Evolutionary conservation across 768 basidiomycete species (phyloP).

Genomic region (Albatrellus ellisii): DNA sequence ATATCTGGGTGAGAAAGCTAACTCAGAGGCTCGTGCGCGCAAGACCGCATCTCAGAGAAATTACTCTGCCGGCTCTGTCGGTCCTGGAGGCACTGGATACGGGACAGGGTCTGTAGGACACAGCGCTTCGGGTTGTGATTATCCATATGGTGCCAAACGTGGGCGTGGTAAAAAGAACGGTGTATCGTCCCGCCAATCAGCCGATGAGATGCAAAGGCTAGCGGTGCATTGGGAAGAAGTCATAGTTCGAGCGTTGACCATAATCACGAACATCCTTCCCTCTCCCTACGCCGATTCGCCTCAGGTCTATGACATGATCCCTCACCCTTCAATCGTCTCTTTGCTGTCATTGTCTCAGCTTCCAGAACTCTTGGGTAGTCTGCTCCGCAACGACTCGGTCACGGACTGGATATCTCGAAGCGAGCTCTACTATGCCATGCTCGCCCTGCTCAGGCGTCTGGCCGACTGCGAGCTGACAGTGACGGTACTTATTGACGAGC

Average conservation of each 20-base stretch:
- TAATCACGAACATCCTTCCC: constrained; percentile 30
- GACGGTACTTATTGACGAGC: constrained; percentile 24
- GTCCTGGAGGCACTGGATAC: constrained; percentile 44
- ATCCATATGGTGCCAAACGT: not conserved
- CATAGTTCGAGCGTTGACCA: constrained; percentile 25
- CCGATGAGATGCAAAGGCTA: no score
- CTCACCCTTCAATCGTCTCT: constrained; percentile 30
- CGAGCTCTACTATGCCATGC: constrained; percentile 34
- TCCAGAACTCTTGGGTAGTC: constrained; percentile 28
- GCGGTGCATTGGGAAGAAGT: constrained; percentile 26
- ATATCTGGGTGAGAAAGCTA: constrained; percentile 28
- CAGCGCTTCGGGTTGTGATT: not conserved
- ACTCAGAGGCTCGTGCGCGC: constrained; percentile 25
- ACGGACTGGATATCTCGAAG: constrained; percentile 37
- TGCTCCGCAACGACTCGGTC: constrained; percentile 44
- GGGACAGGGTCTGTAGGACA: constrained; percentile 18
- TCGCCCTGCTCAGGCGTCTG: constrained; percentile 32
- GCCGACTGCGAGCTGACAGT: constrained; percentile 39
- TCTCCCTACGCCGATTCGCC: constrained; percentile 30
- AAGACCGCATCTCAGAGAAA: constrained; percentile 17
- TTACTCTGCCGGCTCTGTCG: constrained; percentile 21
- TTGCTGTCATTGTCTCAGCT: constrained; percentile 33
- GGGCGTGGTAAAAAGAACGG: constrained; percentile 2
- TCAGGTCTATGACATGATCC: constrained; percentile 34
- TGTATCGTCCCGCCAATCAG: not conserved